A percentile compares a stretch with the other conserved stretches of the same genome.
Conservation (phyloP, 1,284 basidiomycete genomes). For the Ceratobasidium sp. region DNA sequence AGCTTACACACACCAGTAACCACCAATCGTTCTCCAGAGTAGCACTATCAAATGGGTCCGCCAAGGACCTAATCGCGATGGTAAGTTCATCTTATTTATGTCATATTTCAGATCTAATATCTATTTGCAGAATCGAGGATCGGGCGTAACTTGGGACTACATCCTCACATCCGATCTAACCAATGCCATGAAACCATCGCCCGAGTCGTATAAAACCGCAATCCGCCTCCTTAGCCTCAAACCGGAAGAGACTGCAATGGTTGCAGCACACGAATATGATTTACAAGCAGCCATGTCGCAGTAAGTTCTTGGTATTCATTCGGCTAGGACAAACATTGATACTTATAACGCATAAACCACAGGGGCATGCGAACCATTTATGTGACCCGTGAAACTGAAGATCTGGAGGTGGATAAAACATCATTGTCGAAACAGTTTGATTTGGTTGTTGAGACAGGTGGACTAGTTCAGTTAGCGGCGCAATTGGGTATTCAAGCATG, state of each 20-base stretch:
- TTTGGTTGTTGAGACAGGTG: slow-evolving; percentile 51
- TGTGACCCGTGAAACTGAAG: slow-evolving; percentile 54
- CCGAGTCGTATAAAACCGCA: slow-evolving; percentile 53
- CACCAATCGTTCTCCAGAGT: slow-evolving; percentile 34
- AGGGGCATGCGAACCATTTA: slow-evolving; percentile 56
- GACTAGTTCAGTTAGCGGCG: slow-evolving; percentile 50
- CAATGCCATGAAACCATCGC: slow-evolving; percentile 55
- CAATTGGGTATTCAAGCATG: slow-evolving; percentile 39
- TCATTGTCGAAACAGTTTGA: slow-evolving; percentile 48
- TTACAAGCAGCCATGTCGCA: slow-evolving; percentile 53
- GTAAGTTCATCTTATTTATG: slow-evolving; percentile 41
- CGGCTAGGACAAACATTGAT: not conserved
- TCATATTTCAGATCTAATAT: too few species aligned
- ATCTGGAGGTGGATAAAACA: slow-evolving; percentile 49
- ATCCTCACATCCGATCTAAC: slow-evolving; percentile 54
- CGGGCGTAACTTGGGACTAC: slow-evolving; percentile 52
- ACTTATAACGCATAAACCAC: not conserved
- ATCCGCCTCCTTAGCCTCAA: slow-evolving; percentile 50
- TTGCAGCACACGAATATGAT: slow-evolving; percentile 56
- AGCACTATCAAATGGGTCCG: slow-evolving; percentile 51
- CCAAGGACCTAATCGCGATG: slow-evolving; percentile 51
- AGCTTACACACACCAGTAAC: too few species aligned
- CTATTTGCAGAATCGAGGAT: slow-evolving; percentile 51
- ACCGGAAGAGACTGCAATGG: slow-evolving; percentile 54
- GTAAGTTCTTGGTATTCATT: slow-evolving; percentile 48